Evolutionary conservation across 768 basidiomycete genomes (phyloP), one percentile per base, ranked within the genome.

Genomic region (Phylloporus sp.): DNA sequence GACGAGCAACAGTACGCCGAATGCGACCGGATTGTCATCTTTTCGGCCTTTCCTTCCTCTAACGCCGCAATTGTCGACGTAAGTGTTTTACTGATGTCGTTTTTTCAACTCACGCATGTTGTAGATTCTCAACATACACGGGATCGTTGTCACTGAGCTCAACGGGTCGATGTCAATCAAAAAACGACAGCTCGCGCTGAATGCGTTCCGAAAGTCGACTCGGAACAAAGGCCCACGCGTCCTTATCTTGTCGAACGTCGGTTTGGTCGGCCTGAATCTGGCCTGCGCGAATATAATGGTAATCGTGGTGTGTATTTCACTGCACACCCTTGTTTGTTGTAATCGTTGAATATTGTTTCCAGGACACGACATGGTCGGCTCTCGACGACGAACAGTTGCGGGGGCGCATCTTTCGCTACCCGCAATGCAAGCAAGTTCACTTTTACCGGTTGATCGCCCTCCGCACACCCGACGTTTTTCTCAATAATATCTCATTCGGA

Each of bases 321-420:
- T 46, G 26, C 9, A 6, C 26, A 27, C 26, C 8, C 26, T 27
- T 27, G 26, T 27, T 11, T 11, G 9, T 27, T 11, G 26, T 11
- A 27, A 11, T 11, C 26, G 11, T 11, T 27, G 26, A 27, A n/a
- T n/a, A n/a, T 27, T 27, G 9, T 11, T 11, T 6, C 32, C 36
- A 62, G 60, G 60, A 61, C 20, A 59, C 51, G 0, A 36, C 48
- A 1, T 63, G 61, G 61, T 61, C 54, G 3, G 58, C 47, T 5
- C 54, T 52, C 5, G 52, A 58, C 14, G 53, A 61, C 15, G 40
- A 37, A 4, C 58, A 63, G 29, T 38, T 62, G 10, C 33, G 38
- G 0, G 60, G 58, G 8, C 28, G 58, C 0, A 42, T 63, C 4
- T 56, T 44, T 24, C 39, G 56, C 1, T 41, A 17, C 10, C 55